Evolutionary conservation across 2,329 filamentous ascomycete genomes (phyloP), one percentile per base, ranked within the genome.

Genomic region (Penicillium aurantiogriseum): DNA sequence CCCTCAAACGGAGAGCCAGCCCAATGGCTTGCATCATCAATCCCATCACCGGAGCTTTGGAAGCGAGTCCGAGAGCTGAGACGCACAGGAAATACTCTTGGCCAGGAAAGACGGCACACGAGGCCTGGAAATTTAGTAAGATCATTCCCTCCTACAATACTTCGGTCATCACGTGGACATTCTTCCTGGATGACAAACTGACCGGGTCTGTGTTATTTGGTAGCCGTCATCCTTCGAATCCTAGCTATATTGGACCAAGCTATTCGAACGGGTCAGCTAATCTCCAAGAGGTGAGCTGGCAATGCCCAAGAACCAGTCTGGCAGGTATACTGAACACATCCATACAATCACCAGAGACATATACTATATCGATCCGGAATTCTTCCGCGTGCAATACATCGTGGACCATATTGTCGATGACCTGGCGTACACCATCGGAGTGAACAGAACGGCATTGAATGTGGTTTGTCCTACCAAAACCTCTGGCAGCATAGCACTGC

Each of bases 381-480:
- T 85, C 9, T 88, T 88, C 64, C 76, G 78, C 40, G 82, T 79
- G 38, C 85, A 88, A 63, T 66, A 71, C 15, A 74, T 81, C 1
- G 84, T 88, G 3, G 82, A 88, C 68, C 76, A 75, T 50, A 82
- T 82, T 53, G 76, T 88, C 11, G 85, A 88, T 66, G 83, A 85
- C 61, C 74, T 88, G 52, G 84, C 85, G 2, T 81, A 77, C 62
- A 87, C 85, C 0, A 81, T 88, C 61, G 78, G 78, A 5, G 79
- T 87, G 15, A 75, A 81, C 48, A 76, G 85, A 59, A 71, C 75
- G 17, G 74, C 78, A 35, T 76, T 88, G 54, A 84, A 86, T 59
- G 80, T 88, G 57, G 84, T 86, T 69, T 51, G 78, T 69, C 8
- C n/a, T 31, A 21, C 7, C 23, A 3, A 35, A 29, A n/a, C 17